Percentiles rank a stretch among this genome's conserved stretches.
These are phyloP conservation scores for Diaporthe citriasiana DNA, from an alignment of 2,329 filamentous ascomycete genomes.

Conservation along the genomic window DNA sequence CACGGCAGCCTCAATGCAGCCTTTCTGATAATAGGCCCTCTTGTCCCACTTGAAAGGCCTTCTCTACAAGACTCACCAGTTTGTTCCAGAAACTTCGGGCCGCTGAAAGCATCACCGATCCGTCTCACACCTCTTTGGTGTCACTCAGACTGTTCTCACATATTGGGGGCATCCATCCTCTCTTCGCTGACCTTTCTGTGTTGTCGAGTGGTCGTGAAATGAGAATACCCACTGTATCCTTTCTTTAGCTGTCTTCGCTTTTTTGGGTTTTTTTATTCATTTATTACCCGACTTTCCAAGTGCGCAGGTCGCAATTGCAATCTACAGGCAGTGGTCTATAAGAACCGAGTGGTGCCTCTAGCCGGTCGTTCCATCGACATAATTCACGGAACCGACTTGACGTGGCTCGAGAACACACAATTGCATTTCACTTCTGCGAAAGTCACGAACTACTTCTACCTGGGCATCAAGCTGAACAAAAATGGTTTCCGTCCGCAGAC, in stretches of 20 bases:
- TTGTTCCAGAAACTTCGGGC: constrained; percentile 24
- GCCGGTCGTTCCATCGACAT: constrained; percentile 16
- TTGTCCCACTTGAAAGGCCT: constrained; percentile 27
- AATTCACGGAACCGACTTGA: constrained; percentile 11
- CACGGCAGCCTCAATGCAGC: constrained; percentile 35
- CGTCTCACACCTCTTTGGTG: constrained; percentile 14
- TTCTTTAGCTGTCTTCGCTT: constrained; percentile 35
- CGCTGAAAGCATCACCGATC: constrained; percentile 31
- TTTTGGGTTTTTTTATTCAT: constrained; percentile 18
- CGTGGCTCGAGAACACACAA: neutral
- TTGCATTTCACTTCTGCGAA: neutral
- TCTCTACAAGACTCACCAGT: constrained; percentile 13
- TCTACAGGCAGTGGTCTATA: constrained; percentile 17
- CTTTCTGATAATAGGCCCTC: constrained; percentile 37
- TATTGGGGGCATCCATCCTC: constrained; percentile 6
- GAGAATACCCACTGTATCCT: constrained; percentile 37
- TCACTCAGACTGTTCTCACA: constrained; percentile 4
- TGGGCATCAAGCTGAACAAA: constrained; percentile 35
- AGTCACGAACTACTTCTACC: neutral
- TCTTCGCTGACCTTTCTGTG: constrained; percentile 15
- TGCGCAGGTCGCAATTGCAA: constrained; percentile 34
- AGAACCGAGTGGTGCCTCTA: constrained; percentile 38
- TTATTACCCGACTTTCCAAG: constrained; percentile 12
- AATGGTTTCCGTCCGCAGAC: constrained; percentile 41
- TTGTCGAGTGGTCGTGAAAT: constrained; percentile 30